Conservation (phyloP, 2,329 filamentous ascomycete genomes). For the Sporothrix brunneoviolacea region DNA sequence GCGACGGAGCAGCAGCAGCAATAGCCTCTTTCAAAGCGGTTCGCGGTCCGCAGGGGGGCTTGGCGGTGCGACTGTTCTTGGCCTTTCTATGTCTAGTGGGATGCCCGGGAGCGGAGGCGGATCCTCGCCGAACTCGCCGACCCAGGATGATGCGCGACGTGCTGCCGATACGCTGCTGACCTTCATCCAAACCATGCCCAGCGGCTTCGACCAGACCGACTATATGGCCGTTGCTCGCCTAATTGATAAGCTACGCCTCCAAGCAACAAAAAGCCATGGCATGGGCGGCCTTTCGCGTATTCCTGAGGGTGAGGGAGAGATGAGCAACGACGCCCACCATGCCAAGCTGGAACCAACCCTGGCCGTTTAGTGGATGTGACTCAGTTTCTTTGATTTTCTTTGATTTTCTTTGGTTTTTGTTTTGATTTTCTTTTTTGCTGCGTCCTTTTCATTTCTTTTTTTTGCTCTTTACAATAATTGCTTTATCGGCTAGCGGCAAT, state of each 20-base stretch:
- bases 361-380: constrained; percentile 21
- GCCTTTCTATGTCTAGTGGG: neutral
- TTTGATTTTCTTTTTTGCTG: constrained; percentile 1
- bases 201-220: constrained; percentile 67
- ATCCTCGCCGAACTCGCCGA: constrained; percentile 59
- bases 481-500: no score
- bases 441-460: neutral
- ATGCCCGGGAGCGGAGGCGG: constrained; percentile 3
- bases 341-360: constrained; percentile 32
- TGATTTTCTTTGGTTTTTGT: constrained; percentile 15
- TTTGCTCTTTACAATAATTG: neutral
- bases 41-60: constrained; percentile 21
- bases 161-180: constrained; percentile 75
- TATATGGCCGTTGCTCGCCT: constrained; percentile 71
- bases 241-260: constrained; percentile 76
- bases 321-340: constrained; percentile 31
- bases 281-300: constrained; percentile 49
- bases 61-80: constrained; percentile 10
- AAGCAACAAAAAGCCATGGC: constrained; percentile 29
- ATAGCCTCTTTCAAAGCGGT: constrained; percentile 34
- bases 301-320: constrained; percentile 50
- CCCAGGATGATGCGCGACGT: constrained; percentile 76
- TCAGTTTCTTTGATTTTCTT: constrained; percentile 18
- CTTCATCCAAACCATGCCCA: constrained; percentile 66
- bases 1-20: constrained; percentile 46